These are phyloP conservation scores for Neocallimastix lanati DNA, from an alignment of 192 early-diverging fungal genomes.

Conservation along the genomic window DNA sequence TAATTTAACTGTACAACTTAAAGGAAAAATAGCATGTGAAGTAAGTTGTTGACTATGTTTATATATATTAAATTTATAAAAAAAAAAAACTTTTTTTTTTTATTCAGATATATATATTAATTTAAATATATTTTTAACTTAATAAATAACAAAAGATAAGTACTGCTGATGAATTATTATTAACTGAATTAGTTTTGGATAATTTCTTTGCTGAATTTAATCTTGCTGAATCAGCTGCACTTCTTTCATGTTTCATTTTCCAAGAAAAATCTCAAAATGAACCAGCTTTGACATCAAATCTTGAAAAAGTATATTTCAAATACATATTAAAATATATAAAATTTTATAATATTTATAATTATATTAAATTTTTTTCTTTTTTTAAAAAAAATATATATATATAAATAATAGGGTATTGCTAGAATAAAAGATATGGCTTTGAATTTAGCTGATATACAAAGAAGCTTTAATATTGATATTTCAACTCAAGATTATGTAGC, in stretches of 20 bases:
- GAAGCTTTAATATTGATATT: constrained; percentile 42
- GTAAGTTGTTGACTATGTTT: constrained; percentile 10
- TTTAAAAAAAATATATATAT: too few relatives aligned
- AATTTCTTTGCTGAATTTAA: constrained; percentile 78
- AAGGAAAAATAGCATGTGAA: constrained; percentile 90
- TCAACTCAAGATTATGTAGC: neutral
- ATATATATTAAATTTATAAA: too few relatives aligned
- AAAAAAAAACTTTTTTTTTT: too few relatives aligned
- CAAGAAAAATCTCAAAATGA: constrained; percentile 65
- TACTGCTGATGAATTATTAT: constrained; percentile 79
- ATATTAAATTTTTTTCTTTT: too few relatives aligned
- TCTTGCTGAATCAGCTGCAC: constrained; percentile 80
- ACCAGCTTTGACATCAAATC: constrained; percentile 40
- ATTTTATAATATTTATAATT: too few relatives aligned
- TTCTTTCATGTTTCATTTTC: constrained; percentile 87
- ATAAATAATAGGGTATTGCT: constrained; percentile 21
- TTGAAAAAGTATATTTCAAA: constrained; percentile 21
- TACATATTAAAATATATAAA: neutral
- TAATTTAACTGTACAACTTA: constrained; percentile 72
- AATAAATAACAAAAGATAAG: constrained; percentile 56
- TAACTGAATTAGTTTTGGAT: constrained; percentile 87
- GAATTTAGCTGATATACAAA: constrained; percentile 54
- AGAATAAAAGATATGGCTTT: constrained; percentile 48
- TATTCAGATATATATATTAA: too few relatives aligned
- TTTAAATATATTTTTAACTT: too few relatives aligned